Percentiles rank a stretch among this genome's conserved stretches.
phyloP scores from a whole-genome alignment of 2,329 filamentous ascomycete species.

The Curvularia sp. region DNA sequence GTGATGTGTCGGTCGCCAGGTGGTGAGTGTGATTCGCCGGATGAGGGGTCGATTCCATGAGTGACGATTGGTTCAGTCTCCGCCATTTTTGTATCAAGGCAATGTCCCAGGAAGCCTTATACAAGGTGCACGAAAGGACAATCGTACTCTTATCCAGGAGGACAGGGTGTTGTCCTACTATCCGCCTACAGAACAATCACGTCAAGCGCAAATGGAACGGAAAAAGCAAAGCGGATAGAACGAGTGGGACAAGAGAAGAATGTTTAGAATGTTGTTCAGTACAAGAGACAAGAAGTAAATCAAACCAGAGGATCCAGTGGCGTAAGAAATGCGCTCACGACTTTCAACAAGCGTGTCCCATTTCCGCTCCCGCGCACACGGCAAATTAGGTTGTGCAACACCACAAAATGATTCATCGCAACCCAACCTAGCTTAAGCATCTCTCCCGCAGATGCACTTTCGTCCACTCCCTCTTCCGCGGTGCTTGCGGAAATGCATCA shows the following conservation, averaged over 20 bases:
- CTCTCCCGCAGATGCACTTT: constrained; percentile 2
- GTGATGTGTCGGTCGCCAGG: constrained; percentile 30
- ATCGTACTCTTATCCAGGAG: not conserved
- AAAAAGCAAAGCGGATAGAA: not conserved
- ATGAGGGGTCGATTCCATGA: constrained; percentile 43
- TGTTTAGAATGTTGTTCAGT: not conserved
- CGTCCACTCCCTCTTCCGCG: constrained; percentile 23
- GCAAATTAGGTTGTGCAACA: not conserved
- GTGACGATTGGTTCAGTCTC: constrained; percentile 39
- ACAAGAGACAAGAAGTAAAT: not conserved
- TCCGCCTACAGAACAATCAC: not conserved
- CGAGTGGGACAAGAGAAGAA: not conserved
- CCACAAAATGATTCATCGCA: not conserved
- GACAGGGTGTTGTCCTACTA: not conserved
- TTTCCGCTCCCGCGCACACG: not conserved
- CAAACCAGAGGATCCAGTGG: not conserved
- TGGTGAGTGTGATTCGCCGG: constrained; percentile 42
- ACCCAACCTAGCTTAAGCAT: not conserved
- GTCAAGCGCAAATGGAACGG: not conserved
- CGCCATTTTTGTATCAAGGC: constrained; percentile 22
- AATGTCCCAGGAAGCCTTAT: not conserved
- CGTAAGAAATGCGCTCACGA: not conserved
- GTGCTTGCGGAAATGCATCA: constrained; percentile 29
- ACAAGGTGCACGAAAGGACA: not conserved
- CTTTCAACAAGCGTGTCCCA: not conserved